Evolutionary conservation across 768 basidiomycete genomes (phyloP).

Genomic region (Rhodotorula paludigena): DNA sequence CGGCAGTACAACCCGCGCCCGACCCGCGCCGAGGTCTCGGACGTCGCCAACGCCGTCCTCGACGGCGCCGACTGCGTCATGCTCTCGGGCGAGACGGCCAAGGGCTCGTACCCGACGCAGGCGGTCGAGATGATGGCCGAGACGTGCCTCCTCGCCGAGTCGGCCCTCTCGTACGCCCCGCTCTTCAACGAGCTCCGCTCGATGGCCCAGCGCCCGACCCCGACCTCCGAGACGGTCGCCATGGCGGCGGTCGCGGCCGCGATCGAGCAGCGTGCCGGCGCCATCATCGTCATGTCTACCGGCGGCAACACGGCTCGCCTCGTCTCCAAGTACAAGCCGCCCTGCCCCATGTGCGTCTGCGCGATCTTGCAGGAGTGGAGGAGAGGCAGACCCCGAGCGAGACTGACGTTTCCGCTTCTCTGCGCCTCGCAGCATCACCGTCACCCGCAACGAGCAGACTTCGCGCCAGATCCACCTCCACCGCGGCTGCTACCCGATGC

Average conservation of each 20-base stretch:
- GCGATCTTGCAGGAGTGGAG: conserved; percentile 42
- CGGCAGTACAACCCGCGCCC: conserved; percentile 88
- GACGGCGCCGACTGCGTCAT: conserved; percentile 99
- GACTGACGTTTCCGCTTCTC: too few species aligned
- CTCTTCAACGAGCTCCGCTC: conserved; percentile 72
- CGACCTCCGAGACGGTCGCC: conserved; percentile 91
- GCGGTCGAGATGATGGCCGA: conserved; percentile 99
- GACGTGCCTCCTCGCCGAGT: conserved; percentile 93
- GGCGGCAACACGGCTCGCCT: conserved; percentile 86
- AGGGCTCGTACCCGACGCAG: conserved; percentile 91
- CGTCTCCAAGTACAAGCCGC: conserved; percentile 91
- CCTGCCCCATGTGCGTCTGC: conserved; percentile 91
- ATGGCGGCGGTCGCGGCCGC: conserved; percentile 94
- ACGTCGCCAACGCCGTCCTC: conserved; percentile 97
- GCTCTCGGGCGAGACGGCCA: conserved; percentile 98
- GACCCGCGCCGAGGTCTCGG: conserved; percentile 97
- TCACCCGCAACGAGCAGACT: conserved; percentile 93
- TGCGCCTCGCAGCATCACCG: too few species aligned
- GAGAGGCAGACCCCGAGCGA: background rate
- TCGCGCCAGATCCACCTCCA: conserved; percentile 94
- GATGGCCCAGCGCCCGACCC: conserved; percentile 78
- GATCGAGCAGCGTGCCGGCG: conserved; percentile 87
- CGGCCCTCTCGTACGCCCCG: conserved; percentile 89
- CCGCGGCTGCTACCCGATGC: conserved; percentile 94
- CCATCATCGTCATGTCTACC: conserved; percentile 92